Base-by-base conservation (phyloP, 2,329 filamentous ascomycete species). In the Reticulascus tulasneorum region DNA sequence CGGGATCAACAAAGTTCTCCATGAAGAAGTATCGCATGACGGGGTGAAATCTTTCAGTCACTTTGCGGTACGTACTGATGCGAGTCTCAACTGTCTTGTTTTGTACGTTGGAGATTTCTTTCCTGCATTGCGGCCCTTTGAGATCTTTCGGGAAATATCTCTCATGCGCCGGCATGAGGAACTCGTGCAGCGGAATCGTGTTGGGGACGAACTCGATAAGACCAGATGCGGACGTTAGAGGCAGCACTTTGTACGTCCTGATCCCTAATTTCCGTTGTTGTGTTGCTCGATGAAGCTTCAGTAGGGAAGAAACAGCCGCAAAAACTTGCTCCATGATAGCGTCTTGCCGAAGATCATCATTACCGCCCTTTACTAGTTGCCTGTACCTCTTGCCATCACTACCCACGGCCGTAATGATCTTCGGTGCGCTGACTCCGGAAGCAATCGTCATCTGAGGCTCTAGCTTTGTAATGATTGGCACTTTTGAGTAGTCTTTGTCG, bases 241-340 rank as follows among this genome's bases (percentile, higher is more conserved):
- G 93, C 3, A 98, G 70, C 7, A 99, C 93, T 62, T 96, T 96
- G 73, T 99, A 99, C 1, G 93, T 97, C 39, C 94, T 77, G 53
- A 99, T 94, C 8, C 84, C 86, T 9, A 99, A 71, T 46, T 86
- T 86, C 6, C 93, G 83, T 54, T 95, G 89, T 24, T 89, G 84
- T 3, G 93, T 96, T 10, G 82, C 77, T 37, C 87, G 82, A 58
- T 97, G 89, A 31, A 86, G 82, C 56, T 86, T 86, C 18, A 99
- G 70, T 16, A 98, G 77, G 33, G 86, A 86, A 39, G 89, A 97
- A 16, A 96, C 93, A 61, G 94, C 89, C 40, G 90, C 87, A 58
- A 98, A 99, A 2, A 98, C 93, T 62, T 99, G 93, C 61, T 98
- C 94, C 94, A 99, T 99, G 69, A 80, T 98, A 28, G 91, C 88